Evolutionary conservation across 805 yeast genomes (phyloP), one percentile per base, ranked within the genome.

Genomic region (Candida saitoana): DNA sequence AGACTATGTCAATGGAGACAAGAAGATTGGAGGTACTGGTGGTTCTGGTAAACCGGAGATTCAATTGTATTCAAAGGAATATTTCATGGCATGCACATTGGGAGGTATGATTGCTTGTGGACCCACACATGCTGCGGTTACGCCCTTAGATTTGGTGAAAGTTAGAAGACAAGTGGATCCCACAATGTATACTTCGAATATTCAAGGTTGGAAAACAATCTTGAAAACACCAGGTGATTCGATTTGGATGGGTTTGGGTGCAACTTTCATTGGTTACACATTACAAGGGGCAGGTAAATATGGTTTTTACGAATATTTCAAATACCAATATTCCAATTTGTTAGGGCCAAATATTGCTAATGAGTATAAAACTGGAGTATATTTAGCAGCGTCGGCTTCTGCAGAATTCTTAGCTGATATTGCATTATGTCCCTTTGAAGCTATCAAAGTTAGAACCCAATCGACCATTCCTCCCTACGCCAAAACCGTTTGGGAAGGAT

Each of bases 231-330:
- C 82, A 62, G 98, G 99, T 5, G 77, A 78, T 38, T 89, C 87
- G 31, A 69, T 91, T 40, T 87, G 78, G 67, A 84, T 95, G 7
- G 98, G 98, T 55, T 60, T 88, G 49, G 93, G 96, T 31, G 96
- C 98, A 38, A 93, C 98, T 3, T 79, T 84, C 47, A 73, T 90
- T 46, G 98, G 98, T 18, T 91, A 93, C 67, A 84, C 96, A 5
- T 70, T 90, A 56, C 99, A 91, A 69, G 98, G 99, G 56, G 96
- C 96, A 38, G 96, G 96, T 55, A 91, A 91, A 67, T 91, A 91
- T 66, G 99, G 99, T 22, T 82, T 89, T 62, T 91, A 93, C 67
- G 98, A 91, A 67, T 76, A 71, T 55, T 91, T 91, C 77, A 91
- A 91, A 69, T 80, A 84, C 67, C 72, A 77, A 44, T 91, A 89